Evolutionary conservation across 1,139 yeast genomes (phyloP), one percentile per base, ranked within the genome.

Genomic region (Blastobotrys serpentis): DNA sequence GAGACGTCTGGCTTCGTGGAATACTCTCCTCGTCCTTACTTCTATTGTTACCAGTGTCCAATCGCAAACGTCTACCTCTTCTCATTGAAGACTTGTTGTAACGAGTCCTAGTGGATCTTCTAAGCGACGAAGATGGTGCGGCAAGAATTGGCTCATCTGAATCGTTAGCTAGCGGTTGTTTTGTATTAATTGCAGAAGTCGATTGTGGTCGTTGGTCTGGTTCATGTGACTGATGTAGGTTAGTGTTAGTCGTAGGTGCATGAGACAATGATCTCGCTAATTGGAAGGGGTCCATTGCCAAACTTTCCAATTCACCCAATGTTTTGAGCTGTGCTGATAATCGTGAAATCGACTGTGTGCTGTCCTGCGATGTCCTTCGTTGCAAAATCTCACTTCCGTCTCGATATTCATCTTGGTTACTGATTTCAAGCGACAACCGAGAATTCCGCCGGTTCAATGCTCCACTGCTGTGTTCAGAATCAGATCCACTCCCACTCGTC

Each of bases 311-410:
- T 46, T 65, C 69, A 7, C 67, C 66, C 5, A 66, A 56, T 2
- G 65, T 55, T 42, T 58, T 51, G 39, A 69, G 54, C 45, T 61
- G 65, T 11, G 60, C 59, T 1, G 64, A 60, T 17, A 62, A 47
- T 7, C 59, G 52, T 19, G 57, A 52, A 22, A 62, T 58, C 16
- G 63, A 59, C 49, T 65, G 57, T 42, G 66, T 52, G 50, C 55
- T 42, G 14, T 39, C 37, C 33, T 48, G 43, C 4, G 57, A 41
- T n/a, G 46, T 42, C n/a, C 57, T 53, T 11, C 62, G 49, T 48
- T 53, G 55, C 44, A 70, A 56, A 7, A 67, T 59, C 14, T 69
- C 74, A 10, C 72, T 65, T 11, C 71, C 75, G 49, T 71, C 75
- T 18, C 60, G 59, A 49, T 62, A 70, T 22, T 68, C 71, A 2